Conservation (phyloP, 257 asterid genomes). For the Echites panduratus region DNA sequence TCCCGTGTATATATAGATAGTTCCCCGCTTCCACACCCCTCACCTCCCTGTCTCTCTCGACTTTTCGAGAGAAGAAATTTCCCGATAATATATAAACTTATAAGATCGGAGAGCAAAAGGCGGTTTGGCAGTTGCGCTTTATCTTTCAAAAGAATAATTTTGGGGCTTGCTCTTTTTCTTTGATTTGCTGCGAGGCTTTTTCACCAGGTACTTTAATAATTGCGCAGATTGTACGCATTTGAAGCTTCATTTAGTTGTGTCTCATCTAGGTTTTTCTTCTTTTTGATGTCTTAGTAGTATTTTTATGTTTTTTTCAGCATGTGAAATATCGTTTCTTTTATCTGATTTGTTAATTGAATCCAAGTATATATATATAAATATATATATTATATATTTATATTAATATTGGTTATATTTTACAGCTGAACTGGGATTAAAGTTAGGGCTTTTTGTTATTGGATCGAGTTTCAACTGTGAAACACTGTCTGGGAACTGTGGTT, state of each 20-base stretch:
- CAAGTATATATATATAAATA: no score
- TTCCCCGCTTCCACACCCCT: neutral
- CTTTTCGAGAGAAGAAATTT: neutral
- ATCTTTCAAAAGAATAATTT: no score
- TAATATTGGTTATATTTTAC: conserved; percentile 2
- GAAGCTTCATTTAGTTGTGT: conserved; percentile 2
- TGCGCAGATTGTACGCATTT: neutral
- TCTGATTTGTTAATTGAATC: neutral
- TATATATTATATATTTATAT: no score
- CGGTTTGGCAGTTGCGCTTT: neutral
- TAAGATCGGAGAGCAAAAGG: neutral
- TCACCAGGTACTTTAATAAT: conserved; percentile 14
- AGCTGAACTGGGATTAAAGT: neutral
- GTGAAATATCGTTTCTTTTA: neutral
- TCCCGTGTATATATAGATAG: neutral
- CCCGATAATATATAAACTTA: neutral
- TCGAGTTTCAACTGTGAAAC: conserved; percentile 8
- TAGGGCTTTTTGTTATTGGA: conserved; percentile 15
- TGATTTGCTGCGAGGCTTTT: neutral
- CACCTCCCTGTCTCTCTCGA: neutral
- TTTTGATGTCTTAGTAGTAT: neutral
- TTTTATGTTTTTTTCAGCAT: neutral
- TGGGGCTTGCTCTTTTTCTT: neutral
- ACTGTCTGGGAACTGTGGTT: conserved; percentile 23
- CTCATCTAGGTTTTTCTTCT: conserved; percentile 5